These are phyloP conservation scores for Fraxinus angustifolia DNA, from an alignment of 305 asterid species.

Conservation along the genomic window DNA sequence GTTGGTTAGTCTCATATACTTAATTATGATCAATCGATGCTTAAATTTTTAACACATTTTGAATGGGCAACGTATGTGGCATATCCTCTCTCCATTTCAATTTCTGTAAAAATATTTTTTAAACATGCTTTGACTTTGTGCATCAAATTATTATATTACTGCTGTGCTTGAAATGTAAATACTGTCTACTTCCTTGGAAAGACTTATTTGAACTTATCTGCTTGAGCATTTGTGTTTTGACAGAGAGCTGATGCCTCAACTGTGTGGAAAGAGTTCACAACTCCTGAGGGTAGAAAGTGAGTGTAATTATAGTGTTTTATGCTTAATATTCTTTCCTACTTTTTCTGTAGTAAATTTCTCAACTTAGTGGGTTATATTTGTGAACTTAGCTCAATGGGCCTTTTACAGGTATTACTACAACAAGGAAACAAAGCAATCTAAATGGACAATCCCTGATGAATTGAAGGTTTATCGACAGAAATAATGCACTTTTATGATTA, in stretches of 20 bases:
- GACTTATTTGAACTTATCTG: constrained; percentile 15
- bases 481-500: constrained; percentile 3
- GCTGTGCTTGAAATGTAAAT: background rate
- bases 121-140: background rate
- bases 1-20: constrained; percentile 2
- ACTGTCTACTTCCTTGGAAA: background rate
- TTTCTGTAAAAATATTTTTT: constrained; percentile 2
- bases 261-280: constrained; percentile 96
- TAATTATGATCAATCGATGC: background rate
- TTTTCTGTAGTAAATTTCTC: background rate
- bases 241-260: constrained; percentile 99
- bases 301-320: constrained; percentile 27
- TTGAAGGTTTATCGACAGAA: constrained; percentile 55
- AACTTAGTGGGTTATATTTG: constrained; percentile 2
- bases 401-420: constrained; percentile 79
- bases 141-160: background rate
- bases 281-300: constrained; percentile 96
- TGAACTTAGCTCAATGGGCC: constrained; percentile 18
- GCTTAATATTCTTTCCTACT: background rate
- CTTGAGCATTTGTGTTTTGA: constrained; percentile 25
- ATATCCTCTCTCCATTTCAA: constrained; percentile 8
- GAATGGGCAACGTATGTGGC: background rate
- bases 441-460: constrained; percentile 95
- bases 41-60: constrained; percentile 7
- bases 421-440: constrained; percentile 94